phyloP scores from a whole-genome alignment of 2,329 filamentous ascomycete genomes.

The Sordariomycetes sp. region DNA sequence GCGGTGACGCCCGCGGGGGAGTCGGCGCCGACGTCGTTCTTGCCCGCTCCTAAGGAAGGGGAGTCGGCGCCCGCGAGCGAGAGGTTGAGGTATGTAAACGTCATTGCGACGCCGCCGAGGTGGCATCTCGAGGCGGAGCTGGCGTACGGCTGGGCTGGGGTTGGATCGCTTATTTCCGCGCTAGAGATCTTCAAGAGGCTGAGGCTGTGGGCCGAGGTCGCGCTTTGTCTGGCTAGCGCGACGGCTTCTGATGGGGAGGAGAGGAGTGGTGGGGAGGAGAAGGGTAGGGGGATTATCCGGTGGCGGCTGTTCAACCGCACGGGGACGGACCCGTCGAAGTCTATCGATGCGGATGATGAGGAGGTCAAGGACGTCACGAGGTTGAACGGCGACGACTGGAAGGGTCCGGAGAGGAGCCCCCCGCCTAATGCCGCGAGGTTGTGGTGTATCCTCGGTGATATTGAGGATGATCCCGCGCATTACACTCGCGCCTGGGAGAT shows the following conservation, averaged over 20 bases:
- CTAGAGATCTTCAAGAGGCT: constrained; percentile 92
- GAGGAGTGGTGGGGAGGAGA: constrained; percentile 54
- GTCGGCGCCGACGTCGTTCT: constrained; percentile 53
- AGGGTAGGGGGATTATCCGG: constrained; percentile 64
- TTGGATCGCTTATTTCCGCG: constrained; percentile 79
- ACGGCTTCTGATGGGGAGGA: constrained; percentile 39
- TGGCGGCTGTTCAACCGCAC: constrained; percentile 66
- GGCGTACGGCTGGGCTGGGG: constrained; percentile 78
- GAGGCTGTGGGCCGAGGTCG: constrained; percentile 88
- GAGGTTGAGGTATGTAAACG: constrained; percentile 71
- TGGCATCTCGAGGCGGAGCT: constrained; percentile 95
- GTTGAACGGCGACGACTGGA: constrained; percentile 39
- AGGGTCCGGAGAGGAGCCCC: constrained; percentile 48
- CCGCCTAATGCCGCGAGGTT: constrained; percentile 76
- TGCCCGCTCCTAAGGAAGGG: constrained; percentile 59
- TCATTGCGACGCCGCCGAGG: constrained; percentile 68
- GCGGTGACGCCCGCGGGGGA: constrained; percentile 24
- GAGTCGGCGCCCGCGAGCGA: constrained; percentile 70
- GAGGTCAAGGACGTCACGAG: constrained; percentile 37
- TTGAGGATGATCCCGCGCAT: constrained; percentile 60
- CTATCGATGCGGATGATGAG: constrained; percentile 32
- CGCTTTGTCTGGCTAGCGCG: constrained; percentile 65
- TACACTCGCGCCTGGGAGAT: constrained; percentile 84
- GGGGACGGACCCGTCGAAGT: constrained; percentile 13
- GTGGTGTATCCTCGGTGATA: constrained; percentile 86